Conservation (phyloP, 331 rosid genomes). For the Saraca asoca region DNA sequence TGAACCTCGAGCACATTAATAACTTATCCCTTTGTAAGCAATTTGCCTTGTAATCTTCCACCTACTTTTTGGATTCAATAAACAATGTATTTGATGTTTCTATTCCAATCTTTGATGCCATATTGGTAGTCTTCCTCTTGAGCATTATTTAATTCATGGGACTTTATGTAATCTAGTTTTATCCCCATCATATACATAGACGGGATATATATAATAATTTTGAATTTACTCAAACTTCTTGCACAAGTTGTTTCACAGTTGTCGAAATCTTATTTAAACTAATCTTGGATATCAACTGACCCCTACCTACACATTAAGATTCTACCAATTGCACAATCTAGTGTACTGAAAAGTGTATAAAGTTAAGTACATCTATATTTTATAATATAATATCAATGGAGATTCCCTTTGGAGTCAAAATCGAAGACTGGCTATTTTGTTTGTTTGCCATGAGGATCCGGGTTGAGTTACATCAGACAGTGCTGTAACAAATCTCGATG, state of each 20-base stretch:
- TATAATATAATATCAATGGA: too few relatives aligned
- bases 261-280: too few relatives aligned
- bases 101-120: constrained; percentile 71
- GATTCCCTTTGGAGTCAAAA: constrained; percentile 47
- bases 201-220: constrained; percentile 19
- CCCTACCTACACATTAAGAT: too few relatives aligned
- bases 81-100: constrained; percentile 71
- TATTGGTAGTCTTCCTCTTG: constrained; percentile 32
- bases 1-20: constrained; percentile 63
- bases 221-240: too few relatives aligned
- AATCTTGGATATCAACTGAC: too few relatives aligned
- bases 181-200: constrained; percentile 36
- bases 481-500: constrained; percentile 59
- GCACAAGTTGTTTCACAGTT: too few relatives aligned
- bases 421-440: constrained; percentile 55
- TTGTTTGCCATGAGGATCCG: constrained; percentile 30
- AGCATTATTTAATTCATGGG: constrained; percentile 32
- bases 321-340: too few relatives aligned
- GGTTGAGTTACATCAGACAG: constrained; percentile 11
- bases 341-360: too few relatives aligned
- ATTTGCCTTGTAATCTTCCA: not conserved
- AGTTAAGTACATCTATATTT: too few relatives aligned
- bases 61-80: constrained; percentile 34
- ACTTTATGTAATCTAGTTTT: constrained; percentile 42
- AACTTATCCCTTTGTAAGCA: constrained; percentile 34